Percentiles rank a stretch among this genome's conserved stretches.
Conservation (phyloP, 2,329 filamentous ascomycete genomes). For the Alternaria consortialis region DNA sequence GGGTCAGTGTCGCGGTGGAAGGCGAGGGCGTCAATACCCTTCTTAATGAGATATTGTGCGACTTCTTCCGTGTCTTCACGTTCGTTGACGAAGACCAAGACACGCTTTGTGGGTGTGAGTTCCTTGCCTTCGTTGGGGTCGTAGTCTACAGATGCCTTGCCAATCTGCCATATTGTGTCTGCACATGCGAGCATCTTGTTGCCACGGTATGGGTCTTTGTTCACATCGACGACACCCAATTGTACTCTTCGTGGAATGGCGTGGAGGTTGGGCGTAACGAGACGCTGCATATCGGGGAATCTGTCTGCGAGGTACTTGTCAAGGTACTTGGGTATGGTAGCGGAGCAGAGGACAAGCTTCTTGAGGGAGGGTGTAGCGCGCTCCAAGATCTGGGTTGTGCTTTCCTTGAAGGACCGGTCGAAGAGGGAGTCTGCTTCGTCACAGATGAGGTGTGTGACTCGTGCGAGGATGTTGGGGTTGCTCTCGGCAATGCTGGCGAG, state of each 20-base stretch:
- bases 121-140: constrained; percentile 57
- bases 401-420: constrained; percentile 88
- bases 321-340: constrained; percentile 89
- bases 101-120: constrained; percentile 76
- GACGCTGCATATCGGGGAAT: constrained; percentile 83
- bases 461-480: constrained; percentile 91
- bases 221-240: constrained; percentile 89
- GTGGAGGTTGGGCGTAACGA: constrained; percentile 95
- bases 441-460: constrained; percentile 85
- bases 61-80: constrained; percentile 86
- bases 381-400: constrained; percentile 84
- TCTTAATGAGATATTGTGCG: constrained; percentile 77
- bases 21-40: constrained; percentile 88
- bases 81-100: constrained; percentile 97
- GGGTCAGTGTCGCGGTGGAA: constrained; percentile 86
- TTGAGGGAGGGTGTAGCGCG: constrained; percentile 81
- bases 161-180: constrained; percentile 92
- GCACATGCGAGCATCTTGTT: constrained; percentile 94
- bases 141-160: constrained; percentile 69
- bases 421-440: constrained; percentile 97
- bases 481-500: constrained; percentile 86
- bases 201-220: constrained; percentile 90
- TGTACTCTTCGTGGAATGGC: constrained; percentile 95
- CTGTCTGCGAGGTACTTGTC: constrained; percentile 83
- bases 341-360: constrained; percentile 91